Conservation (phyloP, 164 flowering plant genomes). For the Tinospora cordifolia region DNA sequence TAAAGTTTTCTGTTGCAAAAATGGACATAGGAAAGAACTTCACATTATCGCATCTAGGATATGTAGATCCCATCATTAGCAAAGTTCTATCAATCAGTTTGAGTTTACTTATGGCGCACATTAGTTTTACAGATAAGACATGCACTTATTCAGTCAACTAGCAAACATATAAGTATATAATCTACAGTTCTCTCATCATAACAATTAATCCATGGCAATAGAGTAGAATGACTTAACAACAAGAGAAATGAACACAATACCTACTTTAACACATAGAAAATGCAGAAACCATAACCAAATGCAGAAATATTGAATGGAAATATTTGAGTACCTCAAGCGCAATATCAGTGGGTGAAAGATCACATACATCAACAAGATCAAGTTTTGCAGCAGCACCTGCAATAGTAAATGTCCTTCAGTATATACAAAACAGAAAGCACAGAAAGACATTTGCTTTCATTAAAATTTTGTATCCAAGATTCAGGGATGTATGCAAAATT, state of each 20-base stretch:
- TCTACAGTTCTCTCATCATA: neutral
- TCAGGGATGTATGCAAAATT: neutral
- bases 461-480: neutral
- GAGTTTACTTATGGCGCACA: neutral
- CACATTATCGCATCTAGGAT: too few relatives aligned
- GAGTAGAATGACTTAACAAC: neutral
- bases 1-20: too few relatives aligned
- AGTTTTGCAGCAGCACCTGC: constrained; percentile 69
- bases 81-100: neutral
- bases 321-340: constrained; percentile 45
- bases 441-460: neutral
- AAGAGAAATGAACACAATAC: neutral
- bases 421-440: neutral
- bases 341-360: constrained; percentile 60
- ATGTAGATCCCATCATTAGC: neutral
- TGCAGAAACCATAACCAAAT: neutral
- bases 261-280: neutral
- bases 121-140: neutral
- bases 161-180: neutral
- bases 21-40: too few relatives aligned
- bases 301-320: neutral
- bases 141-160: neutral
- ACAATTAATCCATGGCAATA: neutral
- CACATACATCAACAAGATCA: constrained; percentile 51
- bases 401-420: constrained; percentile 6